Evolutionary conservation across 208 protist species (phyloP), one percentile per base, ranked within the genome.

Genomic region (Wallacemonas sp.): DNA sequence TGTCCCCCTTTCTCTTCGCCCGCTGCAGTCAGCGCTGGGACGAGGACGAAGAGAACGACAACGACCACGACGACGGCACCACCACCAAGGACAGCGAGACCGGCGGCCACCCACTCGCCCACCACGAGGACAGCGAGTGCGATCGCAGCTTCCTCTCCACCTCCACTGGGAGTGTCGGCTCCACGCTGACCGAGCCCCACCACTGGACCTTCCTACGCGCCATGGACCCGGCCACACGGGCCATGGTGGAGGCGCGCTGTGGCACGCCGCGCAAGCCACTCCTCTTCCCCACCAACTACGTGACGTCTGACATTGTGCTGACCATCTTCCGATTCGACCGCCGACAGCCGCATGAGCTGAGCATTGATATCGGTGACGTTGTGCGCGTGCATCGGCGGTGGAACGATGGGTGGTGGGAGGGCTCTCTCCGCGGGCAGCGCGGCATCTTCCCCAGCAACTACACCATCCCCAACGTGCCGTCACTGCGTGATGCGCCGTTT

Each of bases 331-430:
- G 71, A 14, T 92, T 95, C 52, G 36, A 61, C n/a, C 69, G 68
- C 9, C 57, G 71, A 3, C 73, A 77, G 33, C 56, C 66, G 14
- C 70, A 82, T 47, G 83, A 92, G 60, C 74, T 92, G 41, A 65
- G 39, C 34, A 82, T 67, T 36, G 44, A 62, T 12, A 58, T 49
- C 11, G 87, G 87, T 23, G 86, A 91, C 49, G 78, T 91, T 16
- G 69, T 95, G 63, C 72, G 78, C 23, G 78, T 93, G 52, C 84
- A 92, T 47, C 85, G 86, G 9, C 76, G 78, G 21, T 95, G 89
- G 89, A 95, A 95, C 44, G 89, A 95, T 33, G 89, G 89, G 44
- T 95, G 89, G 89, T 95, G 87, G 89, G 89, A 95, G 58, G 89
- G 89, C 26, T 80, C 81, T 8, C 52, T 88, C 55, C 67, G 72